Conservation (phyloP, 192 early-diverging fungal genomes). For the Backusella morwellensis region DNA sequence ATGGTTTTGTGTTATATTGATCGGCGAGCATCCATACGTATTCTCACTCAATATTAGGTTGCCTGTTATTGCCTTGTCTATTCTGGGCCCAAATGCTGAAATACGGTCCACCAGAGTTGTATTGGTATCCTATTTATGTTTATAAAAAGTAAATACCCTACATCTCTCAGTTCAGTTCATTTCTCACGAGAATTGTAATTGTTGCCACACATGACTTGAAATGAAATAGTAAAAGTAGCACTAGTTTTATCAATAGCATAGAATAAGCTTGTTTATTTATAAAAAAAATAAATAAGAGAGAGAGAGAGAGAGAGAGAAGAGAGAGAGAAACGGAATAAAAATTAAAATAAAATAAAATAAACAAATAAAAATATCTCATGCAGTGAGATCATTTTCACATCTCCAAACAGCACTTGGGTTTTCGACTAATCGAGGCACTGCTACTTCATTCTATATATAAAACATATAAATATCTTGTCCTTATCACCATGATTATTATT, state of each 20-base stretch:
- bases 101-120: conserved; percentile 62
- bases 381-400: neutral
- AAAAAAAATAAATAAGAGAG: neutral
- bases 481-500: neutral
- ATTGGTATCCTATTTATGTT: conserved; percentile 47
- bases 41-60: conserved; percentile 49
- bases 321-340: neutral
- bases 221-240: neutral
- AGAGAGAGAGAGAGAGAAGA: neutral
- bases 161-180: neutral
- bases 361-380: neutral
- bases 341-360: neutral
- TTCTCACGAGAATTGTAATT: neutral
- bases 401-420: neutral
- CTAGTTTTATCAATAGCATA: neutral
- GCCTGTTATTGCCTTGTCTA: conserved; percentile 63
- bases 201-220: neutral
- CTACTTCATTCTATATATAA: neutral
- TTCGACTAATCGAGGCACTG: neutral
- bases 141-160: neutral
- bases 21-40: conserved; percentile 56
- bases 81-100: conserved; percentile 83
- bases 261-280: neutral
- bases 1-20: conserved; percentile 24
- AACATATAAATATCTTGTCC: neutral